Conservation (phyloP, 2,329 filamentous ascomycete species). For the Hymenoscyphus linearis region DNA sequence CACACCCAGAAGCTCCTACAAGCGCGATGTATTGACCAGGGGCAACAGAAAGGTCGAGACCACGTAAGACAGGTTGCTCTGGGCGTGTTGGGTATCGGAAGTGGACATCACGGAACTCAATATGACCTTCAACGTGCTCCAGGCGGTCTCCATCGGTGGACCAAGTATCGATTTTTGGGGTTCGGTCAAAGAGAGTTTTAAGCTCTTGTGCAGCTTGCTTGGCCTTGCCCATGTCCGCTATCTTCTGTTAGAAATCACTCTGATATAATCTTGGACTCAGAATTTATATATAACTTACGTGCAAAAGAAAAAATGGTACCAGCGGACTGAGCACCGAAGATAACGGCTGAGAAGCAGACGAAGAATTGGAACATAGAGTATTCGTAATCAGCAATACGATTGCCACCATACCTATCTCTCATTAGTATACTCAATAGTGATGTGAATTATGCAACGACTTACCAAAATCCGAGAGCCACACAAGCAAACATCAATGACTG, state of each 20-base stretch:
- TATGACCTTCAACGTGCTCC: constrained; percentile 61
- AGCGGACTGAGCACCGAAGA: constrained; percentile 89
- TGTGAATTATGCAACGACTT: not conserved
- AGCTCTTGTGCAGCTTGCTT: constrained; percentile 76
- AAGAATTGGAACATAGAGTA: constrained; percentile 86
- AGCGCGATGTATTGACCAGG: constrained; percentile 83
- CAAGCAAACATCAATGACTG: constrained; percentile 81
- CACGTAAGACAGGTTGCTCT: constrained; percentile 86
- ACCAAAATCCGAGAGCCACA: constrained; percentile 84
- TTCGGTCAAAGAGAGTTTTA: constrained; percentile 76
- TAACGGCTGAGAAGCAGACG: constrained; percentile 78
- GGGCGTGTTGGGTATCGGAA: constrained; percentile 91
- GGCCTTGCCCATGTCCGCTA: constrained; percentile 83
- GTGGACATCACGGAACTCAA: constrained; percentile 90
- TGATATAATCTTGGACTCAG: not conserved
- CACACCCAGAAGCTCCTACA: constrained; percentile 90
- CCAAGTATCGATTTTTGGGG: constrained; percentile 80
- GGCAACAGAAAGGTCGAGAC: constrained; percentile 67
- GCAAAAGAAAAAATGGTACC: constrained; percentile 86
- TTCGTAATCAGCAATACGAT: constrained; percentile 63
- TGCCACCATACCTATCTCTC: constrained; percentile 60
- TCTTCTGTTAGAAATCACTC: constrained; percentile 12
- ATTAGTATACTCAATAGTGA: not conserved
- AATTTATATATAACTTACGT: constrained; percentile 37
- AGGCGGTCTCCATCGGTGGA: constrained; percentile 61